These are phyloP conservation scores for Corymbia calophylla DNA, from an alignment of 441 rosid species.

Conservation along the genomic window DNA sequence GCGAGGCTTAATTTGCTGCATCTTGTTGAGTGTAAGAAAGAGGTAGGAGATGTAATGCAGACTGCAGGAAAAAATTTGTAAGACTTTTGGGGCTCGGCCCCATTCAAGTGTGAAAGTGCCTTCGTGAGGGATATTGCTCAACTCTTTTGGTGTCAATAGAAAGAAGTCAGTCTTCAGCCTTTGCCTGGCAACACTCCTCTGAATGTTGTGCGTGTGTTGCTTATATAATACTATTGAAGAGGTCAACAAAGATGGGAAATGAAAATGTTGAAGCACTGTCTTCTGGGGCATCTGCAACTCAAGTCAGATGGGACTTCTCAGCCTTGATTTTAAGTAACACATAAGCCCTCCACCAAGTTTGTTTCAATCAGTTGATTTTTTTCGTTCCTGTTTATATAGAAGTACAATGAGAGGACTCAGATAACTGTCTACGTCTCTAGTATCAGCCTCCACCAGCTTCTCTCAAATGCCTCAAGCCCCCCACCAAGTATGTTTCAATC, in stretches of 20 bases:
- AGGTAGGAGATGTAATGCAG: neutral
- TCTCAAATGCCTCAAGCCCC: too few relatives aligned
- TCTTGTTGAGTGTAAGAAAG: neutral
- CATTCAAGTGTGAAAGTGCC: too few relatives aligned
- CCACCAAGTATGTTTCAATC: neutral
- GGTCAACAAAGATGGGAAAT: neutral
- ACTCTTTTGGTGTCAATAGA: fast-evolving
- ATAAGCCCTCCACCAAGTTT: neutral
- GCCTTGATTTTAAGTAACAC: neutral
- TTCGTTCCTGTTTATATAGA: neutral
- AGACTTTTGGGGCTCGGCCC: too few relatives aligned
- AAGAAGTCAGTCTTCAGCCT: neutral
- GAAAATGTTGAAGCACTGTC: fast-evolving
- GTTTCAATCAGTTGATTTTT: neutral
- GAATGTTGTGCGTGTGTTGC: neutral
- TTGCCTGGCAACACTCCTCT: neutral
- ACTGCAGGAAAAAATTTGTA: too few relatives aligned
- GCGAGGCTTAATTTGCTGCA: neutral
- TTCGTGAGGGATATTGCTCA: too few relatives aligned
- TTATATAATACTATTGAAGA: neutral
- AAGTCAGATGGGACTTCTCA: neutral
- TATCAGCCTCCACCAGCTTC: neutral
- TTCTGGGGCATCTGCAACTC: neutral
- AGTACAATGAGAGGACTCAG: neutral
- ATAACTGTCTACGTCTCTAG: neutral